A percentile compares a stretch with the other conserved stretches of the same genome.
Conservation (phyloP, 768 basidiomycete species). For the Asterophora lycoperdoides region DNA sequence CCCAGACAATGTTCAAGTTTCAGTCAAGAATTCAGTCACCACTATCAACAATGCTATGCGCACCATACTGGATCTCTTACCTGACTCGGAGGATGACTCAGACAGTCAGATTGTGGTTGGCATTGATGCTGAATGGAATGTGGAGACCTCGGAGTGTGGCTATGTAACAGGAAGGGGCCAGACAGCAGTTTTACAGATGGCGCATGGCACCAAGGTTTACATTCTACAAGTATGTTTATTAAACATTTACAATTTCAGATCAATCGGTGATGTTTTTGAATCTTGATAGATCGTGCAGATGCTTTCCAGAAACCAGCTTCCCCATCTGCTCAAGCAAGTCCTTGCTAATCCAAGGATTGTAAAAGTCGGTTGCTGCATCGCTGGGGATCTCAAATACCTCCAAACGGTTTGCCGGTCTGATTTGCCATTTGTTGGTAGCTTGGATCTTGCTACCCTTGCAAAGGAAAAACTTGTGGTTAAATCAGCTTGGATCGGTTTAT, state of each 20-base stretch:
- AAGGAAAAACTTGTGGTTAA: constrained; percentile 21
- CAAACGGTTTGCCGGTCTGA: constrained; percentile 1
- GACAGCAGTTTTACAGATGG: constrained; percentile 22
- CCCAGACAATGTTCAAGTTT: constrained; percentile 13
- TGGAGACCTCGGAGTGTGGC: constrained; percentile 18
- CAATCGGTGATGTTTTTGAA: too few relatives aligned
- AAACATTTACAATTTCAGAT: background rate
- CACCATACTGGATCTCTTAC: constrained; percentile 18
- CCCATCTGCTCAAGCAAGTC: constrained; percentile 6
- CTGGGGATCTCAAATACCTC: constrained; percentile 2
- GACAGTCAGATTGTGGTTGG: constrained; percentile 15
- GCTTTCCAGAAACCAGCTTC: background rate
- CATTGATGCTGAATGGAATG: constrained; percentile 25
- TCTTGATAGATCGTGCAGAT: background rate
- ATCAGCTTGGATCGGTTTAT: constrained; percentile 21
- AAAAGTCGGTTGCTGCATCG: constrained; percentile 12
- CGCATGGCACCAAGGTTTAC: constrained; percentile 16
- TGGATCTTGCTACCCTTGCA: constrained; percentile 26
- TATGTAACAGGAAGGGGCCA: constrained; percentile 12
- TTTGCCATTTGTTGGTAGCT: constrained; percentile 20
- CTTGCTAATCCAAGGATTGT: constrained; percentile 12
- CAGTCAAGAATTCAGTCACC: constrained; percentile 6
- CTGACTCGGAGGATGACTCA: constrained; percentile 9
- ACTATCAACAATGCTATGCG: constrained; percentile 18
- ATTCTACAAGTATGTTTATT: constrained; percentile 15